These are phyloP conservation scores for Corymbia maculata DNA, from an alignment of 345 rosid genomes.

Conservation along the genomic window DNA sequence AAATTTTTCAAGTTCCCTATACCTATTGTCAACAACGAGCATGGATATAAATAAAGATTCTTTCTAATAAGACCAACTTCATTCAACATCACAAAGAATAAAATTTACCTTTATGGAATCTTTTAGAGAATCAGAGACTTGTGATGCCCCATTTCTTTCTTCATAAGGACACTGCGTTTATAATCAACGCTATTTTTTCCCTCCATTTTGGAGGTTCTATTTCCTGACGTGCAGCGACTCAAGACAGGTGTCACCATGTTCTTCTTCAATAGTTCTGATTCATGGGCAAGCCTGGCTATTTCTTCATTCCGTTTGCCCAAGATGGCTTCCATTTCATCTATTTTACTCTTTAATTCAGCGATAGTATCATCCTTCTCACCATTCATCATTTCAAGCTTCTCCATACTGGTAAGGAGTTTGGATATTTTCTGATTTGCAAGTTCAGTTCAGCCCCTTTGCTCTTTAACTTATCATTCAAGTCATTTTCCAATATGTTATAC, in stretches of 20 bases:
- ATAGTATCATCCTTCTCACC: slow-evolving; percentile 54
- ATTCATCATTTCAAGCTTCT: slow-evolving; percentile 48
- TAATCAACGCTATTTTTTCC: slow-evolving; percentile 5
- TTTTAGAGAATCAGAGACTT: slow-evolving; percentile 2
- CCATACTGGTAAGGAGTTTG: slow-evolving; percentile 38
- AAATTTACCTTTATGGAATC: slow-evolving; percentile 41
- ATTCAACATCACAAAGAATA: neutral
- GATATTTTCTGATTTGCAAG: slow-evolving; percentile 48
- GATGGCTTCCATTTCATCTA: slow-evolving; percentile 45
- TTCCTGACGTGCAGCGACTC: slow-evolving; percentile 20
- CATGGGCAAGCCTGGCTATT: slow-evolving; percentile 33
- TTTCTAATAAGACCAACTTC: neutral
- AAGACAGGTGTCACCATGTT: slow-evolving; percentile 32
- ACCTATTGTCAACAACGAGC: neutral
- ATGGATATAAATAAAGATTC: neutral
- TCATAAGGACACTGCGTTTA: slow-evolving; percentile 1
- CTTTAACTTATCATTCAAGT: slow-evolving; percentile 36
- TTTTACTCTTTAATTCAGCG: slow-evolving; percentile 25
- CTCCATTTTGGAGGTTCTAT: slow-evolving; percentile 10
- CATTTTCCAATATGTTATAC: slow-evolving; percentile 41
- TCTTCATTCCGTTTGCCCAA: slow-evolving; percentile 30
- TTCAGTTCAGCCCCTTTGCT: slow-evolving; percentile 44
- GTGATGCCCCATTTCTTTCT: slow-evolving; percentile 30
- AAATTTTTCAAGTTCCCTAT: neutral
- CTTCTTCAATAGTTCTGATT: slow-evolving; percentile 40